A percentile compares a stretch with the other conserved stretches of the same genome.
Conservation (phyloP, 768 basidiomycete genomes). For the Psilocybe tampanensis region DNA sequence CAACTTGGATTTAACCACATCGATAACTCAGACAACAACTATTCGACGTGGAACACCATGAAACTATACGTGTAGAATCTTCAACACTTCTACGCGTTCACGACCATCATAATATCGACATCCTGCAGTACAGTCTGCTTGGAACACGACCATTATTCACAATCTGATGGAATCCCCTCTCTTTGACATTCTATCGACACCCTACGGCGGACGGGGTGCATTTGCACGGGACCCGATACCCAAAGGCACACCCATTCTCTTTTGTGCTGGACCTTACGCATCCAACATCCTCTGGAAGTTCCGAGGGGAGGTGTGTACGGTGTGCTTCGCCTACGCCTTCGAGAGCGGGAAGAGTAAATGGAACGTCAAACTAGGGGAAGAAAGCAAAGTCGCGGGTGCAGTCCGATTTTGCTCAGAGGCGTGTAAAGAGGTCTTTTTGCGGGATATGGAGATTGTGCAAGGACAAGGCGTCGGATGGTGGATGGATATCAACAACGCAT, state of each 20-base stretch:
- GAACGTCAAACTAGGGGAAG: slow-evolving; percentile 30
- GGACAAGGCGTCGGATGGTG: slow-evolving; percentile 21
- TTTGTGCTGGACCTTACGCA: slow-evolving; percentile 52
- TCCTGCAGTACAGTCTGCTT: too few species aligned
- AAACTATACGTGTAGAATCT: neutral
- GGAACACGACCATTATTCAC: neutral
- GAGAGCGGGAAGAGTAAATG: slow-evolving; percentile 50
- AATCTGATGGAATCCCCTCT: neutral
- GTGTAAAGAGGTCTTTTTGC: slow-evolving; percentile 50
- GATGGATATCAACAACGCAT: slow-evolving; percentile 14
- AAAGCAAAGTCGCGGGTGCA: slow-evolving; percentile 32
- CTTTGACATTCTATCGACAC: slow-evolving; percentile 35
- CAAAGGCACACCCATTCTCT: slow-evolving; percentile 44
- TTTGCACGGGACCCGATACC: slow-evolving; percentile 47
- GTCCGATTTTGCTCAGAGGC: slow-evolving; percentile 58
- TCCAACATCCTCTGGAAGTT: slow-evolving; percentile 63
- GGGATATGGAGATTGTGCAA: slow-evolving; percentile 22
- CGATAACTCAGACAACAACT: neutral
- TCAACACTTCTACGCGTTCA: neutral
- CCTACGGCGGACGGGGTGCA: slow-evolving; percentile 54
- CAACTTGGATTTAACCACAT: neutral
- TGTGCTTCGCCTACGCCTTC: slow-evolving; percentile 65
- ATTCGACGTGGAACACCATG: neutral
- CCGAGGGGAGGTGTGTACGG: slow-evolving; percentile 65
- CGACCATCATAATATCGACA: too few species aligned